Base-by-base conservation (phyloP, 345 rosid genomes). In the Euphorbia tirucalli region DNA sequence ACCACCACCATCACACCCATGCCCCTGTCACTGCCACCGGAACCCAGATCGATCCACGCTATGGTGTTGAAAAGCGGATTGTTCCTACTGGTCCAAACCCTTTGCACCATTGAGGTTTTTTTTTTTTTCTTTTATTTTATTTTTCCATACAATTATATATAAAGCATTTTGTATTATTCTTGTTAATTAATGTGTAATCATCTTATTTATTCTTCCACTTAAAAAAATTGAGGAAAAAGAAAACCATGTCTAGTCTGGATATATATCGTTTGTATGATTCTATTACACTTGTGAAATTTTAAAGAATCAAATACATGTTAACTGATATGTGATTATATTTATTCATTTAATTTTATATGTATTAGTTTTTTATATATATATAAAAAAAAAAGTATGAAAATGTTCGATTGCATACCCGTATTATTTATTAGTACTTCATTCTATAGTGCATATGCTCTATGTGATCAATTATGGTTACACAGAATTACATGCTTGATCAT, bases 31-130 rank as follows among this genome's bases (percentile, higher is more conserved):
- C n/a, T n/a, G n/a, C 31, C 73, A 65, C 74, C 21, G 75, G 81
- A 30, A 56, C 44, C 13, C 82, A 83, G 71, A 75, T 84, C 2
- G 94, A 92, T 71, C 86, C 81, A 0, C 81, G 78, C 11, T 89
- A 78, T 60, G 92, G 89, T 6, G 90, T 5, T 3, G 88, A 85
- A n/a, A 83, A 87, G 39, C 83, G 96, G 48, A 86, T 84, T 28
- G 87, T 90, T 63, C 96, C 96, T 49, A 83, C 89, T 22, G 96
- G 96, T 79, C 96, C 96, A 66, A 90, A 90, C 79, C 96, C 96
- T 5, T 74, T 90, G 87, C 96, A 90, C 83, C 92, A 90, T 76
- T 90, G 82, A 90, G 78, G 55, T 41, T 48, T 55, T 48, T 8
- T 32, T 54, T 44, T 63, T 63, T 75, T 21, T 60, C 68, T 25